Base-by-base conservation (phyloP, 1,284 basidiomycete genomes). In the Rhodotorula mucilaginosa region DNA sequence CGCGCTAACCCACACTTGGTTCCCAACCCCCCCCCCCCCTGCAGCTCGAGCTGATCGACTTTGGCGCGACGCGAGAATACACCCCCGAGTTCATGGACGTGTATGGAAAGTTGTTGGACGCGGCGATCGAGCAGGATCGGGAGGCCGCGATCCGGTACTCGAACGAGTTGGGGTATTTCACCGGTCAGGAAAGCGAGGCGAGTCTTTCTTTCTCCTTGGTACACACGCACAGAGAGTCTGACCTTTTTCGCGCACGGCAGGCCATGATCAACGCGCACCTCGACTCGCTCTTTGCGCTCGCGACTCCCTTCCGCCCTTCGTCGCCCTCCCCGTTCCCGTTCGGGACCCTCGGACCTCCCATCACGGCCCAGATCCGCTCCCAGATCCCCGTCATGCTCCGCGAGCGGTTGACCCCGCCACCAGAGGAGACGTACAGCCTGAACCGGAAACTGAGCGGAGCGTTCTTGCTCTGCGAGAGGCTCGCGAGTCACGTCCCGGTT, bases 391-490 rank as follows among this genome's bases (percentile, higher is more conserved):
- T 92, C 66, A 98, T 99, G 93, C 85, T 99, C 67, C 84, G 87
- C 76, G 86, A 97, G 79, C 86, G 95, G 61, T 85, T 96, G 39
- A 95, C 92, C 3, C 96, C 96, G 0, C 96, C 96, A 2, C 96
- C 96, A 0, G 84, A 87, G 70, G 94, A 98, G 83, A 98, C 96
- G 1, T 98, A 98, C 81, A 93, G 90, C 80, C 83, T 98, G 65
- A 99, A 99, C 81, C 84, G 95, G 79, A 99, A 98, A 86, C 80
- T 98, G 74, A 94, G 92, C 75, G 95, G 96, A 0, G 90, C 92
- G 4, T 97, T 99, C 83, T 83, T 99, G 74, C 86, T 98, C 21
- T 96, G 96, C 61, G 89, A 93, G 21, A 85, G 91, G 67, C 83
- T 98, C 51, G 86, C 86, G 58, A 92, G 92, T 21, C 85, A 84